Evolutionary conservation across 345 rosid genomes (phyloP).

Genomic region (Salix koriyanagi): DNA sequence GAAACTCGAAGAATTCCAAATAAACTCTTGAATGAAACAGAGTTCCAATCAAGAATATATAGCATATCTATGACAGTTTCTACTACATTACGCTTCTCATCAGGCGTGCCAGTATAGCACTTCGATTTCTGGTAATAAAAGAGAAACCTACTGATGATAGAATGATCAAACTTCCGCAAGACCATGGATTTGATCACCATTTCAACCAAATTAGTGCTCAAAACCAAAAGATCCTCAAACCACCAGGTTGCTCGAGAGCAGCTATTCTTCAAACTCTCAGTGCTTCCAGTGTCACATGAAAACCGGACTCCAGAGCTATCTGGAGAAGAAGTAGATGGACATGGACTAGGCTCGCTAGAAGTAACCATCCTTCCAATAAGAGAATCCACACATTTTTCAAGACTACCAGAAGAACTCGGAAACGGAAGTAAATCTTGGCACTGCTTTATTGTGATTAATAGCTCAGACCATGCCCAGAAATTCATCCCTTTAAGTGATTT

Average conservation of each 20-base stretch:
- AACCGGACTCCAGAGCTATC: constrained; percentile 71
- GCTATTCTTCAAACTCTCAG: constrained; percentile 71
- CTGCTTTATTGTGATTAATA: constrained; percentile 59
- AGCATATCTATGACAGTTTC: constrained; percentile 57
- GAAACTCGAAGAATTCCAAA: constrained; percentile 61
- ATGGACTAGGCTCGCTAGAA: constrained; percentile 64
- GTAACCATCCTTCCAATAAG: constrained; percentile 51
- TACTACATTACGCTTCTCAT: constrained; percentile 48
- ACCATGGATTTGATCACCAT: constrained; percentile 50
- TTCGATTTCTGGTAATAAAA: constrained; percentile 77
- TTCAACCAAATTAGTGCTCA: constrained; percentile 40
- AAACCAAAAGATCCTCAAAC: constrained; percentile 68
- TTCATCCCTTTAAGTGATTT: constrained; percentile 60
- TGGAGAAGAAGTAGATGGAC: constrained; percentile 67
- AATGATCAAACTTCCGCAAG: constrained; percentile 53
- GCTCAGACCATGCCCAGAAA: constrained; percentile 80
- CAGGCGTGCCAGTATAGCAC: constrained; percentile 30
- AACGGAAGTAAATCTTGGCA: constrained; percentile 47
- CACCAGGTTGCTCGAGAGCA: constrained; percentile 64
- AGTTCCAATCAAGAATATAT: constrained; percentile 45
- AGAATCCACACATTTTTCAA: constrained; percentile 55
- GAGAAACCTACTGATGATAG: constrained; percentile 54
- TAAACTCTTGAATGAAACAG: constrained; percentile 64
- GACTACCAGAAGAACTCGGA: constrained; percentile 27
- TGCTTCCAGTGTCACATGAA: constrained; percentile 77